phyloP scores from a whole-genome alignment of 1,284 basidiomycete species.

The Phlebopus sp. region DNA sequence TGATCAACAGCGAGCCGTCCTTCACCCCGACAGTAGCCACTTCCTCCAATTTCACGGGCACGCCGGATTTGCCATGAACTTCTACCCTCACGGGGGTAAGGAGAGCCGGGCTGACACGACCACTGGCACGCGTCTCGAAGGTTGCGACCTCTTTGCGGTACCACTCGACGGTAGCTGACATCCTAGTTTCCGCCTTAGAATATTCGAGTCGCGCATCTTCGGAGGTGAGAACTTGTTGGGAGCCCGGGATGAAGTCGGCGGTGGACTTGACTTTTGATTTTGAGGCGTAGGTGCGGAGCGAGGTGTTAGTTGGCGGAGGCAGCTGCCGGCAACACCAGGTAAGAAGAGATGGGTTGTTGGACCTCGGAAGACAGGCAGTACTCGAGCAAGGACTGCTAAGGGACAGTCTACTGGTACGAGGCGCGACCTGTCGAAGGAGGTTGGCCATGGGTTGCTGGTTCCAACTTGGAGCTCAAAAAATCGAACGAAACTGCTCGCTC shows the following conservation, averaged over 20 bases:
- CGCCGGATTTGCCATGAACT: constrained; percentile 39
- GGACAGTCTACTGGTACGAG: constrained; percentile 7
- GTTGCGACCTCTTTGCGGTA: constrained; percentile 67
- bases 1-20: constrained; percentile 66
- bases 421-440: constrained; percentile 13
- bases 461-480: no score
- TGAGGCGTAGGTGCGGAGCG: constrained; percentile 29
- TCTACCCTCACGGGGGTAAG: constrained; percentile 67
- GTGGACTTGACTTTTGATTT: constrained; percentile 44
- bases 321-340: no score
- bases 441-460: constrained; percentile 9
- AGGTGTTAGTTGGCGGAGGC: neutral
- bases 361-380: neutral
- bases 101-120: constrained; percentile 69
- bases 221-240: constrained; percentile 52
- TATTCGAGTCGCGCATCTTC: constrained; percentile 51
- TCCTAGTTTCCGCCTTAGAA: constrained; percentile 56
- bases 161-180: constrained; percentile 63
- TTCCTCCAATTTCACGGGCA: constrained; percentile 53
- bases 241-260: constrained; percentile 51
- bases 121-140: constrained; percentile 67
- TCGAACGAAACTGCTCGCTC: neutral
- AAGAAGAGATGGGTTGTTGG: no score
- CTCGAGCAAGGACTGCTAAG: neutral
- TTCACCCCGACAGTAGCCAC: constrained; percentile 75